Conservation (phyloP, 768 basidiomycete species). For the Dendrothele bispora region DNA sequence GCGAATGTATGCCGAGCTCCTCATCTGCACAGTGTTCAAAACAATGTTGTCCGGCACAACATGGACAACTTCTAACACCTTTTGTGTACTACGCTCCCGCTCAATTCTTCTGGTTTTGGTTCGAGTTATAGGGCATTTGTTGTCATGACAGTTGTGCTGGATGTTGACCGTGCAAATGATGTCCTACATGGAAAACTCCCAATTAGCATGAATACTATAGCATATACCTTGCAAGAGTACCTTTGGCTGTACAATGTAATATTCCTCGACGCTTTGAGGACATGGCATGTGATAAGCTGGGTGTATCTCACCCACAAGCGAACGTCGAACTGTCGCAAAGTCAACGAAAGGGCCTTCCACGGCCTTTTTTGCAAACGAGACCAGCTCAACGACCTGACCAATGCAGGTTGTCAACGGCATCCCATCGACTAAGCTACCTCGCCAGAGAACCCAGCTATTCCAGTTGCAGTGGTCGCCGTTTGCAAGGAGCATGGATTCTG, state of each 20-base stretch:
- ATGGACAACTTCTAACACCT: background rate
- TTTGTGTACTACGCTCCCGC: background rate
- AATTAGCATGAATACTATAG: background rate
- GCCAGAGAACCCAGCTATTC: too few relatives aligned
- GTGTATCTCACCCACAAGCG: background rate
- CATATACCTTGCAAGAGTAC: background rate
- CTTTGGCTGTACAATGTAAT: background rate
- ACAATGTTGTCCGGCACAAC: background rate
- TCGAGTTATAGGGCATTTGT: background rate
- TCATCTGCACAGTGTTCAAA: conserved; percentile 3
- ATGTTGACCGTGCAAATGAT: background rate
- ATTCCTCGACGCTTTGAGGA: background rate
- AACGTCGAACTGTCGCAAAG: background rate
- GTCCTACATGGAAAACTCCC: background rate
- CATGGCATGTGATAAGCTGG: background rate
- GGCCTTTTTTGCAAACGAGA: too few relatives aligned
- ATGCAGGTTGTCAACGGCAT: too few relatives aligned
- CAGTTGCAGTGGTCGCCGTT: too few relatives aligned
- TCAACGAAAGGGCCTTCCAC: background rate
- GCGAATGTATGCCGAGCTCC: background rate
- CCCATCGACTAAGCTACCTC: too few relatives aligned
- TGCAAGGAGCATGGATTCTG: too few relatives aligned
- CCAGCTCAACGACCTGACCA: too few relatives aligned
- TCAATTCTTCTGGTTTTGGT: background rate
- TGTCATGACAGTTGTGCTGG: conserved; percentile 2